Evolutionary conservation across 2,329 filamentous ascomycete genomes (phyloP).

Genomic region (Alternaria dauci): DNA sequence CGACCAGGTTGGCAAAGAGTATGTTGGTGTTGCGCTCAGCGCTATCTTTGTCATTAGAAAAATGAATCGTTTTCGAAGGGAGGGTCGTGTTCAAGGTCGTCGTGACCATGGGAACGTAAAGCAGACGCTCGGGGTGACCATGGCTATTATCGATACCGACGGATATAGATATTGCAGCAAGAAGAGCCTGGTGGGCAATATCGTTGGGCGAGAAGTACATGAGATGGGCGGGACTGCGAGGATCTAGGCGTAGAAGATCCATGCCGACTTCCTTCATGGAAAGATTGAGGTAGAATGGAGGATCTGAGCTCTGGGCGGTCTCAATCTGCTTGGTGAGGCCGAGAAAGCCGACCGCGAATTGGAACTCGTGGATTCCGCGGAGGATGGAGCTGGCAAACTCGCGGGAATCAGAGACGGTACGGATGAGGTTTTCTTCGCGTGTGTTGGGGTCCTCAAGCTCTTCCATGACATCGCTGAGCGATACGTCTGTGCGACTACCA

Average conservation of each 20-base stretch:
- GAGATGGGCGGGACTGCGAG: constrained; percentile 90
- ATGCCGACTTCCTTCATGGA: constrained; percentile 97
- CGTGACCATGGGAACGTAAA: constrained; percentile 97
- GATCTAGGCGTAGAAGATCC: constrained; percentile 89
- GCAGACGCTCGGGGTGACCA: constrained; percentile 81
- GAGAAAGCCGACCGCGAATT: constrained; percentile 91
- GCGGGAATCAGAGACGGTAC: constrained; percentile 88
- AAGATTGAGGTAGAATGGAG: constrained; percentile 81
- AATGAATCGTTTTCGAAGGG: constrained; percentile 90
- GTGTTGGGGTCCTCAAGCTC: constrained; percentile 76
- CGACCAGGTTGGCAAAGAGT: constrained; percentile 92
- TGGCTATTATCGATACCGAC: constrained; percentile 91
- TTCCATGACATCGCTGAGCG: constrained; percentile 76
- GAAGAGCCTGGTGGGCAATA: constrained; percentile 91
- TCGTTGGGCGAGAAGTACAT: constrained; percentile 98
- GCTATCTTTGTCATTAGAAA: constrained; percentile 72
- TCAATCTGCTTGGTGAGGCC: constrained; percentile 83
- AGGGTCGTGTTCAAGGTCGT: constrained; percentile 93
- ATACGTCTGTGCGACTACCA: constrained; percentile 62
- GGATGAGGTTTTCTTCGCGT: constrained; percentile 73
- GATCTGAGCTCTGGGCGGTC: constrained; percentile 69
- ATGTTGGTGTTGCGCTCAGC: constrained; percentile 95
- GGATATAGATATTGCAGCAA: constrained; percentile 91
- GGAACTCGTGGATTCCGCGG: constrained; percentile 92
- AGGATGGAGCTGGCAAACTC: constrained; percentile 91